Evolutionary conservation across 371 early-diverging fungal genomes (phyloP), one percentile per base, ranked within the genome.

Genomic region (Actinomortierella wolfii): DNA sequence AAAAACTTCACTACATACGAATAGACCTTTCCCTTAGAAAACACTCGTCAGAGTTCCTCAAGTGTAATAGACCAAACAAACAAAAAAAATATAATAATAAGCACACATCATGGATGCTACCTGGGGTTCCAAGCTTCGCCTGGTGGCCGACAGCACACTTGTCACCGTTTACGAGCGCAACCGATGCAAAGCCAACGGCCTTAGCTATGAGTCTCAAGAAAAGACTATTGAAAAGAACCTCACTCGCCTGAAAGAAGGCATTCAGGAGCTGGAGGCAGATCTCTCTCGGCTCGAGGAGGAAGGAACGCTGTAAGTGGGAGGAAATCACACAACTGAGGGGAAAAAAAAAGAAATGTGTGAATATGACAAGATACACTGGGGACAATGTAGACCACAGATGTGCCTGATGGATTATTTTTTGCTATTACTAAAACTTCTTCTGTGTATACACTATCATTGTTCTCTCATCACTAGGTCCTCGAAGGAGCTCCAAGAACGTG

Each of bases 71-170:
- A 28, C 24, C 29, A n/a, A 24, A 17, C 55, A 28, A 17, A 26
- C 41, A 42, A 29, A 24, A 24, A 51, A 51, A 51, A 51, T 21
- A 18, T 26, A 48, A 20, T 45, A n/a, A n/a, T 21, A 8, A n/a
- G 40, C 18, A 15, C 23, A 54, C 43, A 61, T 42, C 59, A 85
- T 83, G 86, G 85, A 86, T 54, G 67, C 79, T 54, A 83, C 77
- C 53, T 79, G 83, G 52, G 82, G 81, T 54, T 78, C 83, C 34
- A 79, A 79, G 50, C 76, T 85, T 18, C 81, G 80, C 50, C 60
- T 83, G 48, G 69, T 88, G 48, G 85, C 85, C 9, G 89, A 89
- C 56, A 87, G 87, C 63, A 84, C 86, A 15, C 61, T 87, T 14
- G 71, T 84, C 7, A 78, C 78, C 24, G 79, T 89, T 18, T 81